Evolutionary conservation across 2,329 filamentous ascomycete species (phyloP).

Genomic region (Nemania diffusa): DNA sequence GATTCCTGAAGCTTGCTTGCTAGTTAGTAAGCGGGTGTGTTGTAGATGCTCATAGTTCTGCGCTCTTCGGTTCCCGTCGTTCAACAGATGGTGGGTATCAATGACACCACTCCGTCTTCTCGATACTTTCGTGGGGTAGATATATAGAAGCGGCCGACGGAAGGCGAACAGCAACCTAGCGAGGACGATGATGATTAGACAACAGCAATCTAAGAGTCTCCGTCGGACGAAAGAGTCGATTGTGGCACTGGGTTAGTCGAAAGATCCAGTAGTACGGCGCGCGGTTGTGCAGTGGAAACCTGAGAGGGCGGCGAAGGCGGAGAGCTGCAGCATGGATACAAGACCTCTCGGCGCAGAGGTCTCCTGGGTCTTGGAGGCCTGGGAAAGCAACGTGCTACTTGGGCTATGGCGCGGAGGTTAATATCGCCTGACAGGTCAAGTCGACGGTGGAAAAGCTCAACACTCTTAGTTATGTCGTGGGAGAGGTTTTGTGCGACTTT

Average conservation of each 20-base stretch:
- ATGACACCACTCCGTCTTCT: conserved; percentile 29
- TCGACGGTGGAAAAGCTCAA: conserved; percentile 47
- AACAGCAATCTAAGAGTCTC: conserved; percentile 51
- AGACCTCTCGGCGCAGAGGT: conserved; percentile 43
- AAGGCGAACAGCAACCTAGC: conserved; percentile 36
- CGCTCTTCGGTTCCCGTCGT: conserved; percentile 25
- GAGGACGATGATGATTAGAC: conserved; percentile 40
- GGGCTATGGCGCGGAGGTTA: conserved; percentile 46
- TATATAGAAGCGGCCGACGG: conserved; percentile 40
- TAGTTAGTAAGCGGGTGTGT: conserved; percentile 34
- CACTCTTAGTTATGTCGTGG: conserved; percentile 45
- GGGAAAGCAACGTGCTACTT: conserved; percentile 44
- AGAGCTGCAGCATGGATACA: conserved; percentile 57
- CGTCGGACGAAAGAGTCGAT: conserved; percentile 64
- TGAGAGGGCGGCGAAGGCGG: conserved; percentile 55
- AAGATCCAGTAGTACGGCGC: conserved; percentile 61
- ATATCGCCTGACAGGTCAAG: conserved; percentile 45
- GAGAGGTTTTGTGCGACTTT: conserved; percentile 53
- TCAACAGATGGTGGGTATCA: conserved; percentile 33
- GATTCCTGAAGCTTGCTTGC: conserved; percentile 30
- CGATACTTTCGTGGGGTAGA: conserved; percentile 32
- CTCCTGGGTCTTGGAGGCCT: conserved; percentile 46
- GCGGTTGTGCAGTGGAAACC: conserved; percentile 58
- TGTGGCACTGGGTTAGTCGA: conserved; percentile 61
- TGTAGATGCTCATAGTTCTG: conserved; percentile 20